A percentile compares a stretch with the other conserved stretches of the same genome.
Evolutionary conservation across 495 filamentous ascomycete species (phyloP).

Genomic region (Penicillium mononematosum): DNA sequence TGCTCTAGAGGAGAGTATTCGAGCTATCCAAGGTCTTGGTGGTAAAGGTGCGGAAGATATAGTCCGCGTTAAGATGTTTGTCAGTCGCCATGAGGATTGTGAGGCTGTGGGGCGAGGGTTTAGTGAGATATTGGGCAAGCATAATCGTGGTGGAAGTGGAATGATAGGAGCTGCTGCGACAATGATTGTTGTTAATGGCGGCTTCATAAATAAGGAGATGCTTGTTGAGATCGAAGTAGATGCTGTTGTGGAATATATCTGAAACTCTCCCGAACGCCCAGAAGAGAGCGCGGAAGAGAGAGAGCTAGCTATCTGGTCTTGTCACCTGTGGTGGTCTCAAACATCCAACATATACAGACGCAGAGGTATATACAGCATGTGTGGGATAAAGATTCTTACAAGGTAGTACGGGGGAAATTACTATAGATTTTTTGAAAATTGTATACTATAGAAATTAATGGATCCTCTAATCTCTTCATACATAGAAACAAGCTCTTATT

Average conservation of each 20-base stretch:
- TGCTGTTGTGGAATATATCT: slow-evolving; percentile 32
- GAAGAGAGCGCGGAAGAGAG: too few relatives aligned
- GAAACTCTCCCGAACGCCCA: too few relatives aligned
- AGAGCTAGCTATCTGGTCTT: too few relatives aligned
- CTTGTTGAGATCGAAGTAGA: slow-evolving; percentile 48
- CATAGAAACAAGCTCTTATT: too few relatives aligned
- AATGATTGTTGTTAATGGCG: slow-evolving; percentile 43
- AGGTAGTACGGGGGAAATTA: too few relatives aligned
- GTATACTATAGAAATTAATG: too few relatives aligned
- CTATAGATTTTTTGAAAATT: too few relatives aligned
- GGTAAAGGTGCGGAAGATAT: slow-evolving; percentile 38
- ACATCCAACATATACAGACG: too few relatives aligned
- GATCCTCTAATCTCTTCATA: too few relatives aligned
- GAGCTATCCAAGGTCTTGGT: slow-evolving; percentile 42
- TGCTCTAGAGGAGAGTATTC: slow-evolving; percentile 41
- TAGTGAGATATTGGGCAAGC: slow-evolving; percentile 34
- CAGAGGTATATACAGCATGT: too few relatives aligned
- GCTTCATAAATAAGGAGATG: slow-evolving; percentile 48
- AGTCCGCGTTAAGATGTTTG: slow-evolving; percentile 44
- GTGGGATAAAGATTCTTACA: too few relatives aligned
- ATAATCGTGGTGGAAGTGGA: slow-evolving; percentile 17
- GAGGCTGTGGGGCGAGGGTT: slow-evolving; percentile 36
- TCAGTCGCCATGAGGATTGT: slow-evolving; percentile 37
- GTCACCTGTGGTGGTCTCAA: too few relatives aligned
- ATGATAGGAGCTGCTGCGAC: slow-evolving; percentile 39